Conservation (phyloP, 352 stramenopile genomes). For the Phytophthora melonis region DNA sequence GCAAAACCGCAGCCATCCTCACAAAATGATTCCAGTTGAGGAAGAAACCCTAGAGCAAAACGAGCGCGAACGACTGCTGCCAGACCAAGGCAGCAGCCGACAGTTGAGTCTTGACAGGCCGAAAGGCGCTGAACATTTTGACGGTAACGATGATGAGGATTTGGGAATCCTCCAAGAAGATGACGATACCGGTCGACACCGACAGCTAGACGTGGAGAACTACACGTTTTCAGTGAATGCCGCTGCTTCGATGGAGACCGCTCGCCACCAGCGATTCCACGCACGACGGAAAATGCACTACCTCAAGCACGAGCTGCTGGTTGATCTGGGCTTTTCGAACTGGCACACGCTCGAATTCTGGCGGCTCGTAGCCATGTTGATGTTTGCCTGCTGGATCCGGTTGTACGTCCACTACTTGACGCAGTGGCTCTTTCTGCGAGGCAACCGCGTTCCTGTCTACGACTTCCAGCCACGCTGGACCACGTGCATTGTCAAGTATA, state of each 20-base stretch:
- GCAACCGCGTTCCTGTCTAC: slow-evolving; percentile 80
- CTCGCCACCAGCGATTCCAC: slow-evolving; percentile 69
- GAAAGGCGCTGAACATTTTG: slow-evolving; percentile 13
- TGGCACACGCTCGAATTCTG: slow-evolving; percentile 84
- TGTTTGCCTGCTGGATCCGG: slow-evolving; percentile 86
- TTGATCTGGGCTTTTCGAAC: slow-evolving; percentile 66
- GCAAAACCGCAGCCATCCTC: slow-evolving; percentile 6
- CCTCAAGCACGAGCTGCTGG: slow-evolving; percentile 81
- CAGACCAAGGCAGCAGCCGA: slow-evolving; percentile 13
- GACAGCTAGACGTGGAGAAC: slow-evolving; percentile 48
- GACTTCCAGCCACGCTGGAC: slow-evolving; percentile 70
- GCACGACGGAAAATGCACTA: slow-evolving; percentile 80
- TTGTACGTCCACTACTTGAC: slow-evolving; percentile 91
- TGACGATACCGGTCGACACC: slow-evolving; percentile 5
- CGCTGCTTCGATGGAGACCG: slow-evolving; percentile 53
- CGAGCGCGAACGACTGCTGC: slow-evolving; percentile 13
- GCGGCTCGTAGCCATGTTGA: slow-evolving; percentile 61
- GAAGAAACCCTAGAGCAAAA: neutral
- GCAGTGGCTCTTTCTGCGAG: slow-evolving; percentile 87
- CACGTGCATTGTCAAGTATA: slow-evolving; percentile 90
- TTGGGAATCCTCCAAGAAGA: slow-evolving; percentile 14
- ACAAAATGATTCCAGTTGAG: slow-evolving; percentile 14
- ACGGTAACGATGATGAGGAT: slow-evolving; percentile 12
- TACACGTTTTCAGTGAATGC: slow-evolving; percentile 68
- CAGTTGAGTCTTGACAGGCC: slow-evolving; percentile 14